Base-by-base conservation (phyloP, 176 grass and related monocot genomes). In the Microstegium vimineum region DNA sequence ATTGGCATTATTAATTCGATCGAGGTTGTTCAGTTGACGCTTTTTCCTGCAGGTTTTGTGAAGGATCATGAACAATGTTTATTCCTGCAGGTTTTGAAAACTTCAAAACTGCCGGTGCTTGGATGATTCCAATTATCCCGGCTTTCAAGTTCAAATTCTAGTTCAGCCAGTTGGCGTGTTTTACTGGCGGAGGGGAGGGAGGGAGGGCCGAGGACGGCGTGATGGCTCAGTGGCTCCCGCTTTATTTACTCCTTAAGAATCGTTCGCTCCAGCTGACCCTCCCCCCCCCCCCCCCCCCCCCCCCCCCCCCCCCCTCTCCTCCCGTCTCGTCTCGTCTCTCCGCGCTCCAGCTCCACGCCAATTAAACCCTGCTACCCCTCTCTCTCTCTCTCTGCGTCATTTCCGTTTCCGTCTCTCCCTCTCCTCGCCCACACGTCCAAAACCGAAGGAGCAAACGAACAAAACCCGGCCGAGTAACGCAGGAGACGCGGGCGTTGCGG, bases 201-300 rank as follows among this genome's bases (percentile, higher is more conserved):
- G n/a, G 73, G 46, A 49, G 52, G 81, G 20, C 42, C 16, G 31
- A 63, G 62, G 66, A 33, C 38, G 42, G 71, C 13, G 62, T 69
- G 59, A 18, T 66, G 65, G 27, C 71, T 85, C 60, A 52, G 66
- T 64, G 54, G 49, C 73, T 64, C 35, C 81, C n/a, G 87, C 90
- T 95, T 88, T 92, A 92, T 95, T 86, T 88, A 81, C 93, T 92
- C 85, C 82, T 73, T 74, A 70, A 91, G 77, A 86, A 87, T 84
- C 90, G 76, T 84, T 89, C 90, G 72, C 73, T 86, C n/a, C 11
- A 81, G 76, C 87, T 84, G 80, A 86, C 75, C 54, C 37, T 17
- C 63, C 43, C 32, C 46, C n/a, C n/a, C n/a, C n/a, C n/a, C n/a
- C n/a, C n/a, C n/a, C n/a, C n/a, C n/a, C n/a, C n/a, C n/a, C n/a